Conservation (phyloP, 345 rosid species). For the Physaria fendleri region DNA sequence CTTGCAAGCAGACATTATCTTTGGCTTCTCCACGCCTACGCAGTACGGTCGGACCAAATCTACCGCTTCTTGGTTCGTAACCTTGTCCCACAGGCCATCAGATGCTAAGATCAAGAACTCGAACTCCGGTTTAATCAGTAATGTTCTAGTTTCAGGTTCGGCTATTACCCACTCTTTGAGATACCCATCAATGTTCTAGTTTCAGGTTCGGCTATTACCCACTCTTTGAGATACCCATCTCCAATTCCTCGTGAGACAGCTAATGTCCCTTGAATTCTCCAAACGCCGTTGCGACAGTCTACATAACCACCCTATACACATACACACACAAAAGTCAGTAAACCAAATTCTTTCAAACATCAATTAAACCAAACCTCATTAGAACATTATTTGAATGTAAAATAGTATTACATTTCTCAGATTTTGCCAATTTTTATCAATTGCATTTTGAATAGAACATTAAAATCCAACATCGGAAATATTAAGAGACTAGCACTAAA, state of each 20-base stretch:
- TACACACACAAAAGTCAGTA: slow-evolving; percentile 3
- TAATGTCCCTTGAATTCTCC: slow-evolving; percentile 87
- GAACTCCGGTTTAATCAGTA: slow-evolving; percentile 41
- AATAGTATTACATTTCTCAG: slow-evolving; percentile 1
- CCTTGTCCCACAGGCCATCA: slow-evolving; percentile 98
- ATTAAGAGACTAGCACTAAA: too few species aligned
- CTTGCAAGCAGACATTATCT: slow-evolving; percentile 57
- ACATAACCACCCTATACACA: slow-evolving; percentile 58
- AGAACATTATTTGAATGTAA: background rate
- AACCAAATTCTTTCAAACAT: background rate
- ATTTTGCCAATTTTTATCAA: background rate
- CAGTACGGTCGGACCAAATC: slow-evolving; percentile 57
- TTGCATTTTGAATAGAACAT: too few species aligned
- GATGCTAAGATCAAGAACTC: slow-evolving; percentile 94
- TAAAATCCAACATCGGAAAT: too few species aligned
- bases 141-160: slow-evolving; percentile 65
- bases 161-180: slow-evolving; percentile 85
- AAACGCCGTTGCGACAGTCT: slow-evolving; percentile 59
- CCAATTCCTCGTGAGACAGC: slow-evolving; percentile 90
- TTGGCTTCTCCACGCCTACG: slow-evolving; percentile 32
- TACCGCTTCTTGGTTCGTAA: slow-evolving; percentile 85
- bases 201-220: slow-evolving; percentile 94
- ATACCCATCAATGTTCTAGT: slow-evolving; percentile 50
- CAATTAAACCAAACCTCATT: slow-evolving; percentile 5
- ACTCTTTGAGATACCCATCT: slow-evolving; percentile 58